Evolutionary conservation across 2,329 filamentous ascomycete genomes (phyloP).

Genomic region (Magnaporthiopsis incrustans): DNA sequence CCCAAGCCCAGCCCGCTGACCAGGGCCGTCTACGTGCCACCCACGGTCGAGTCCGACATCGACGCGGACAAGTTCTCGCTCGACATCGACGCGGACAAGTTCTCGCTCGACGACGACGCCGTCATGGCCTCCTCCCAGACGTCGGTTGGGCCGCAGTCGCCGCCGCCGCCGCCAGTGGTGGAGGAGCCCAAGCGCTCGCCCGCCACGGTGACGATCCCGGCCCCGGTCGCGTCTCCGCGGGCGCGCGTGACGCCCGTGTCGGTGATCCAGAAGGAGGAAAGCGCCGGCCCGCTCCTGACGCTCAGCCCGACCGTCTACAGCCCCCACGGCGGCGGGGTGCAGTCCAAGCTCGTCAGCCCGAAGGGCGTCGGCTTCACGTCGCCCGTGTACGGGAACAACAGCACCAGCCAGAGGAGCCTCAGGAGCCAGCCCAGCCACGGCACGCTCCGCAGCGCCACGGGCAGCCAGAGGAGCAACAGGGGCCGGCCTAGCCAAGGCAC

Average conservation of each 20-base stretch:
- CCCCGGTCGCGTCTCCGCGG: background rate
- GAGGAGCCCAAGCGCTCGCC: conserved; percentile 4
- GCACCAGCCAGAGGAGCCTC: conserved; percentile 7
- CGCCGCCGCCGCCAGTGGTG: conserved; percentile 11
- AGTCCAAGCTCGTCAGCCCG: conserved; percentile 31
- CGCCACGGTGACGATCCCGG: conserved; percentile 23
- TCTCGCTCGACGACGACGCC: conserved; percentile 15
- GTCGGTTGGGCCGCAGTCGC: conserved; percentile 29
- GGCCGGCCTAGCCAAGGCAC: background rate
- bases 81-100: conserved; percentile 15
- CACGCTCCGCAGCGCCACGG: background rate
- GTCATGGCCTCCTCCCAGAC: conserved; percentile 17
- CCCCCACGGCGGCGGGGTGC: conserved; percentile 23
- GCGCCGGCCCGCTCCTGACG: conserved; percentile 20
- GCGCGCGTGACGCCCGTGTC: background rate
- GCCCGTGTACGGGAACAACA: conserved; percentile 17
- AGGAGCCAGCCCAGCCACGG: background rate
- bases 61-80: conserved; percentile 5
- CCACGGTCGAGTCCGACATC: conserved; percentile 7
- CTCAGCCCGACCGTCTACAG: conserved; percentile 47
- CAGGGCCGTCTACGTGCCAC: conserved; percentile 1
- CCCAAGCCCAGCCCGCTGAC: conserved; percentile 12
- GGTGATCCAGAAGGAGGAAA: conserved; percentile 9
- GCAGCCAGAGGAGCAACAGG: background rate
- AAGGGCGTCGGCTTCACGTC: conserved; percentile 34